Evolutionary conservation across 2,329 filamentous ascomycete species (phyloP), one percentile per base, ranked within the genome.

Genomic region (Boeremia lycopersici): DNA sequence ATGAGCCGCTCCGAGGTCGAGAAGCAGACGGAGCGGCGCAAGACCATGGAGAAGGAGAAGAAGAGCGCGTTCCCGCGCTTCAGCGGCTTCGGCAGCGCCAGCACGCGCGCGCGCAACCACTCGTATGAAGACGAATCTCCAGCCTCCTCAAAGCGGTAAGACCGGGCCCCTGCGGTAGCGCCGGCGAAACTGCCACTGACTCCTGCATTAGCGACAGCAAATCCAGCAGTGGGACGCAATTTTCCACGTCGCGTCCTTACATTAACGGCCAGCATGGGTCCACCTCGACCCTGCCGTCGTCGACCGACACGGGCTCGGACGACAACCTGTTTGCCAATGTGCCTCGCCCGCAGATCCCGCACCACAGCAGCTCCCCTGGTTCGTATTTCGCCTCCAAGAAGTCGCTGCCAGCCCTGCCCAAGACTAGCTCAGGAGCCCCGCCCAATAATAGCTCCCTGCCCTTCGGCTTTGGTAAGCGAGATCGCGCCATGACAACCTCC

Each of bases 401-500:
- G 48, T 54, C 66, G n/a, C 56, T 72, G 19, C 71, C 71, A 17
- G 47, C 62, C 5, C 39, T 68, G 15, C 69, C 71, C 46, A 63
- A 61, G 48, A 43, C 67, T 15, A 67, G 57, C 38, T 60, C 65
- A 33, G 60, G 61, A 48, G 49, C 48, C 9, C 63, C 65, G 26
- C 51, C 61, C 51, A 54, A 54, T 54, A 56, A 56, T 41, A 64
- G 63, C 41, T 30, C 44, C 26, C 51, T 62, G 48, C 49, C 57
- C 9, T 58, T 57, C 8, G 61, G 57, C 31, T 57, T 54, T 44
- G 59, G 43, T 40, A 57, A 47, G 30, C 53, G 60, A 57, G 67
- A 58, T 56, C 71, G 73, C 19, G 77, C 80, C 17, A 76, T 81
- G 74, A 83, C 81, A 4, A 69, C 75, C 29, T 83, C 79, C 51